Conservation (phyloP, 495 filamentous ascomycete genomes). For the Coniosporium apollinis region DNA sequence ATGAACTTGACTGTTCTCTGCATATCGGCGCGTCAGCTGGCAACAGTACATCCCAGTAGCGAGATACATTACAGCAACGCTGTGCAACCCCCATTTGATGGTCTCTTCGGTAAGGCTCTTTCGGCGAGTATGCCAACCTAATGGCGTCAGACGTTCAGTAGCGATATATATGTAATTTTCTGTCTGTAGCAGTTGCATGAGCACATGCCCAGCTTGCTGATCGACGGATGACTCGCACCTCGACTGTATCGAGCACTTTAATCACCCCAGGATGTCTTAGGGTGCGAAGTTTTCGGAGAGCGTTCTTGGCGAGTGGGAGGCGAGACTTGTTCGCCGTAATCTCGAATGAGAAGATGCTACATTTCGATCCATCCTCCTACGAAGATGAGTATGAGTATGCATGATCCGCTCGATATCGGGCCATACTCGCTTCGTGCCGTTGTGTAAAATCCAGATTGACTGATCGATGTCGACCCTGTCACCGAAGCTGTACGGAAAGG, state of each 20-base stretch:
- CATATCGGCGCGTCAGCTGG: no score
- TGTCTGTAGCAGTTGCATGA: slow-evolving; percentile 37
- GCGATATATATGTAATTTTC: slow-evolving; percentile 89
- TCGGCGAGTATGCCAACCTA: slow-evolving; percentile 72
- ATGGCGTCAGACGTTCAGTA: slow-evolving; percentile 71
- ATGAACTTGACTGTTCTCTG: slow-evolving; percentile 89
- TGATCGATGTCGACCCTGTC: slow-evolving; percentile 77
- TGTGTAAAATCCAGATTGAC: slow-evolving; percentile 83
- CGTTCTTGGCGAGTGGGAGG: slow-evolving; percentile 78
- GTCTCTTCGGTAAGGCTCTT: slow-evolving; percentile 76
- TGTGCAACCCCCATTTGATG: slow-evolving; percentile 85
- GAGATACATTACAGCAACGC: slow-evolving; percentile 67
- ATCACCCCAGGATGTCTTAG: slow-evolving; percentile 88
- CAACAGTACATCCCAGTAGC: background rate
- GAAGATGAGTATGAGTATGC: slow-evolving; percentile 8
- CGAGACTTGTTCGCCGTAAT: slow-evolving; percentile 57
- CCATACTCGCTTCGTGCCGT: slow-evolving; percentile 72
- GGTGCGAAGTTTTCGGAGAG: slow-evolving; percentile 78
- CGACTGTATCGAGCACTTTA: slow-evolving; percentile 81
- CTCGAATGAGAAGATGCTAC: slow-evolving; percentile 95
- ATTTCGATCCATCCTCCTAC: slow-evolving; percentile 81
- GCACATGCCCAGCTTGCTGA: background rate
- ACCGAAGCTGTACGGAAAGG: slow-evolving; percentile 81
- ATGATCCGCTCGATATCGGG: background rate
- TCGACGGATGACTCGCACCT: slow-evolving; percentile 35